Conservation (phyloP, 768 basidiomycete species). For the Exsudoporus frostii region DNA sequence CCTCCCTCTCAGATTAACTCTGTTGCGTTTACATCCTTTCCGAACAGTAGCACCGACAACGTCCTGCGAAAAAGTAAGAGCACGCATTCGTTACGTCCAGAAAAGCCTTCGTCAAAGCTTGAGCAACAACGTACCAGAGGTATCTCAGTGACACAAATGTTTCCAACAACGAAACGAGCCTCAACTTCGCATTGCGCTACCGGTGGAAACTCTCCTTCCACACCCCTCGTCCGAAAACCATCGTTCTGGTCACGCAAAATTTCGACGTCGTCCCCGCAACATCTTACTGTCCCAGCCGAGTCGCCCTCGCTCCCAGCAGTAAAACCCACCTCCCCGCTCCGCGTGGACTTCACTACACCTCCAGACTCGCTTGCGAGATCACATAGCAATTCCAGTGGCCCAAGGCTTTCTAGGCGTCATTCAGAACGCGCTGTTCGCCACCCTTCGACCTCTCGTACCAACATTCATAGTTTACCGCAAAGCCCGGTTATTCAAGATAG, state of each 20-base stretch:
- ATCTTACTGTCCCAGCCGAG: conserved; percentile 28
- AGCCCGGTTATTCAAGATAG: conserved; percentile 1
- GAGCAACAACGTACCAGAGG: conserved; percentile 45
- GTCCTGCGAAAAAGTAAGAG: conserved; percentile 52
- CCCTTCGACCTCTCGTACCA: conserved; percentile 5
- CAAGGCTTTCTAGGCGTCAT: conserved; percentile 43
- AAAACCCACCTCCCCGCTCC: conserved; percentile 43
- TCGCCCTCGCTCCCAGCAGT: conserved; percentile 38
- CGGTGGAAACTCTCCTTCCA: conserved; percentile 28
- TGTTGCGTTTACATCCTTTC: conserved; percentile 39
- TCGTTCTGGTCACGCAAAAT: conserved; percentile 68
- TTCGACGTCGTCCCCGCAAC: conserved; percentile 34
- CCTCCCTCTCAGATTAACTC: conserved; percentile 48
- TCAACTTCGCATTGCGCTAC: conserved; percentile 33
- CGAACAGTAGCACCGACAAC: conserved; percentile 12
- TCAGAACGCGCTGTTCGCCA: conserved; percentile 33
- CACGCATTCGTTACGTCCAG: conserved; percentile 33
- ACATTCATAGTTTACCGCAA: conserved; percentile 13
- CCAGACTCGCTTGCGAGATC: conserved; percentile 16
- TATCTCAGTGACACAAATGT: conserved; percentile 52
- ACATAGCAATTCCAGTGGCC: conserved; percentile 18
- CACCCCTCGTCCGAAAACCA: conserved; percentile 49
- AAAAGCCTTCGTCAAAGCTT: conserved; percentile 5
- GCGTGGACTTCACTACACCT: conserved; percentile 29
- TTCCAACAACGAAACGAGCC: conserved; percentile 42